Conservation (phyloP, 306 rosid species). For the Albizia julibrissin region DNA sequence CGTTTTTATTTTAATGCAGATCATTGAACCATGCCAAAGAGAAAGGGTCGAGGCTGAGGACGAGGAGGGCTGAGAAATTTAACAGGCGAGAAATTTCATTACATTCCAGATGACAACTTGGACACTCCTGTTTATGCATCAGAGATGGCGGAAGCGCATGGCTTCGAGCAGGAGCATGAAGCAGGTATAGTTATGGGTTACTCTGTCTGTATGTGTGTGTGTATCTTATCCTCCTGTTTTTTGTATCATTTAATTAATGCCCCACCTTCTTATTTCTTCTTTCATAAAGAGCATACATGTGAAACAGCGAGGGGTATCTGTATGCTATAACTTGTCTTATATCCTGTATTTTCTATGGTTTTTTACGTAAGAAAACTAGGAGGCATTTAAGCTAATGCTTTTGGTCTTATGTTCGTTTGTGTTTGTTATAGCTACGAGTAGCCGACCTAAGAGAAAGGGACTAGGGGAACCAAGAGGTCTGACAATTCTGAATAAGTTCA, state of each 20-base stretch:
- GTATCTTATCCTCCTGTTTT: neutral
- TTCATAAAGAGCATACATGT: neutral
- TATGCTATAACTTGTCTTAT: too few species aligned
- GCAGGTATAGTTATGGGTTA: slow-evolving; percentile 24
- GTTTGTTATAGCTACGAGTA: slow-evolving; percentile 13
- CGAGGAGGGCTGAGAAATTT: too few species aligned
- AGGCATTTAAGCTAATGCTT: neutral
- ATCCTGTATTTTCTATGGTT: too few species aligned
- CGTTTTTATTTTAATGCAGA: neutral
- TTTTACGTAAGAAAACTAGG: too few species aligned
- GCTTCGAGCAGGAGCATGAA: slow-evolving; percentile 24
- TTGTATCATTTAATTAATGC: neutral
- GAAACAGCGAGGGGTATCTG: neutral
- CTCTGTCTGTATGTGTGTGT: too few species aligned
- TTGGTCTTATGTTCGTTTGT: neutral
- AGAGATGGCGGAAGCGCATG: neutral
- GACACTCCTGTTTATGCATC: neutral
- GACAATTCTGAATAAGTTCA: too few species aligned
- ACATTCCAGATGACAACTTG: slow-evolving; percentile 1
- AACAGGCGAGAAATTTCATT: slow-evolving; percentile 31
- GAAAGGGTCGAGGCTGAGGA: slow-evolving; percentile 19
- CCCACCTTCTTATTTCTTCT: neutral
- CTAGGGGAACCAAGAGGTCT: neutral
- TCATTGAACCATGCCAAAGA: slow-evolving; percentile 33
- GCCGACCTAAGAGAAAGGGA: neutral